phyloP scores from a whole-genome alignment of 192 early-diverging fungal species.

The Entomortierella lignicola region DNA sequence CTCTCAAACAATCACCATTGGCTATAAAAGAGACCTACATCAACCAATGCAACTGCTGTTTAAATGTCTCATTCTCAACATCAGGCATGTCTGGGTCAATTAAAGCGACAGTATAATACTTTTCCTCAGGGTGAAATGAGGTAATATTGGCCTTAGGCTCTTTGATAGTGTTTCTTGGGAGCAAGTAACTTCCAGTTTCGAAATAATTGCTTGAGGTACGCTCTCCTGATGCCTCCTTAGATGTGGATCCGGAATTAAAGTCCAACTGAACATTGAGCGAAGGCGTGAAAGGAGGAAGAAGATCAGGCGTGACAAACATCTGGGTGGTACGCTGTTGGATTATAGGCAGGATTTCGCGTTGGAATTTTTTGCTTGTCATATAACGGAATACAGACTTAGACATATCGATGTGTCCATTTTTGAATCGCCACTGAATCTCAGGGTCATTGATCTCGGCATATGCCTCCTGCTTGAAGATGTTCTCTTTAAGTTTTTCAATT shows the following conservation, averaged over 20 bases:
- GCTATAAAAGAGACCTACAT: constrained; percentile 51
- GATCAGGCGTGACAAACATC: constrained; percentile 83
- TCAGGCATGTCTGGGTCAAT: constrained; percentile 77
- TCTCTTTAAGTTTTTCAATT: constrained; percentile 62
- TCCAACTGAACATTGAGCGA: constrained; percentile 57
- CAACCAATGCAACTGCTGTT: constrained; percentile 81
- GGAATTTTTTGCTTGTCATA: constrained; percentile 71
- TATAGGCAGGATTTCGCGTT: constrained; percentile 57
- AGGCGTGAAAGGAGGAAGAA: constrained; percentile 67
- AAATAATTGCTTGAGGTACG: constrained; percentile 10
- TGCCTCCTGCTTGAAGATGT: constrained; percentile 66
- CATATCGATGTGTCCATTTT: constrained; percentile 72
- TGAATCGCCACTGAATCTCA: constrained; percentile 75
- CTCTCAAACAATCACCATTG: no score
- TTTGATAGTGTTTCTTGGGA: constrained; percentile 62
- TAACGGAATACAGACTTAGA: constrained; percentile 75
- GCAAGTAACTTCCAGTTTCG: constrained; percentile 48
- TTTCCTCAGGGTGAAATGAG: constrained; percentile 73
- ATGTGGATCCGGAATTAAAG: constrained; percentile 35
- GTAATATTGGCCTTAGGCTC: constrained; percentile 66
- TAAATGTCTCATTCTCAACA: constrained; percentile 70
- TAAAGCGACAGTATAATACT: constrained; percentile 76
- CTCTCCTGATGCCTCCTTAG: constrained; percentile 3
- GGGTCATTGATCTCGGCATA: constrained; percentile 77
- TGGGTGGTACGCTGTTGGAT: constrained; percentile 75